A percentile compares a stretch with the other conserved stretches of the same genome.
These are phyloP conservation scores for Erodium moschatum DNA, from an alignment of 441 rosid genomes.

Conservation along the genomic window DNA sequence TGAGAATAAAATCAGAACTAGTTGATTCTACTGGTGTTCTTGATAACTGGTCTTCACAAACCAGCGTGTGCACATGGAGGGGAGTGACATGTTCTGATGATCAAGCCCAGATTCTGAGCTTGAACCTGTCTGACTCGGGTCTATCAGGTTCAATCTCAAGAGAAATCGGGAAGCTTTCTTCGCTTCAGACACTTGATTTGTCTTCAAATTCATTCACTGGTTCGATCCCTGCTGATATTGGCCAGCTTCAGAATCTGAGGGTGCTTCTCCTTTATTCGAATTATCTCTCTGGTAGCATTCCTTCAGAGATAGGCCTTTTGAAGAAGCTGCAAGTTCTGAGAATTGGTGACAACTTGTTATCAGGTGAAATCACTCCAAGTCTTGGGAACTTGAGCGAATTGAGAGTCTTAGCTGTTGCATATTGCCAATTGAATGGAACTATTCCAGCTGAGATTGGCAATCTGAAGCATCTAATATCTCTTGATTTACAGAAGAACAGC, in stretches of 20 bases:
- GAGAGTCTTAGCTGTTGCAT: slow-evolving; percentile 50
- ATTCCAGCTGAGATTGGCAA: slow-evolving; percentile 63
- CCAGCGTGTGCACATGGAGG: slow-evolving; percentile 53
- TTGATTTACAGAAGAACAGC: slow-evolving; percentile 49
- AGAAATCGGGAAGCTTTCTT: slow-evolving; percentile 37
- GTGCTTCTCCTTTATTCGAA: slow-evolving; percentile 54
- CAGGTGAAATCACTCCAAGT: slow-evolving; percentile 45
- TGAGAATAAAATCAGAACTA: slow-evolving; percentile 43
- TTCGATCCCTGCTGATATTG: slow-evolving; percentile 52
- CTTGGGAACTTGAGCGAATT: slow-evolving; percentile 56
- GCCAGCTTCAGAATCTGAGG: slow-evolving; percentile 58
- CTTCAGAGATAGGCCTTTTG: slow-evolving; percentile 52
- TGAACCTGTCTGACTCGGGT: slow-evolving; percentile 50
- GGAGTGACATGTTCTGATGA: slow-evolving; percentile 58
- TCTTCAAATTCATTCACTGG: slow-evolving; percentile 53
- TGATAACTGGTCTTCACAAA: slow-evolving; percentile 42
- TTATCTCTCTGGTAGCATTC: slow-evolving; percentile 55
- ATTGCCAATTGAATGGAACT: slow-evolving; percentile 62
- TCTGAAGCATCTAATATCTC: slow-evolving; percentile 38
- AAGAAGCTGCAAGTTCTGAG: slow-evolving; percentile 53
- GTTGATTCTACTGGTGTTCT: slow-evolving; percentile 46
- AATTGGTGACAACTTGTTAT: slow-evolving; percentile 54
- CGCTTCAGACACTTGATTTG: slow-evolving; percentile 51
- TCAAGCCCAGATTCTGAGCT: slow-evolving; percentile 31
- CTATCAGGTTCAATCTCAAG: slow-evolving; percentile 58